Base-by-base conservation (phyloP, 371 early-diverging fungal species). In the Syncephalastrum racemosum region DNA sequence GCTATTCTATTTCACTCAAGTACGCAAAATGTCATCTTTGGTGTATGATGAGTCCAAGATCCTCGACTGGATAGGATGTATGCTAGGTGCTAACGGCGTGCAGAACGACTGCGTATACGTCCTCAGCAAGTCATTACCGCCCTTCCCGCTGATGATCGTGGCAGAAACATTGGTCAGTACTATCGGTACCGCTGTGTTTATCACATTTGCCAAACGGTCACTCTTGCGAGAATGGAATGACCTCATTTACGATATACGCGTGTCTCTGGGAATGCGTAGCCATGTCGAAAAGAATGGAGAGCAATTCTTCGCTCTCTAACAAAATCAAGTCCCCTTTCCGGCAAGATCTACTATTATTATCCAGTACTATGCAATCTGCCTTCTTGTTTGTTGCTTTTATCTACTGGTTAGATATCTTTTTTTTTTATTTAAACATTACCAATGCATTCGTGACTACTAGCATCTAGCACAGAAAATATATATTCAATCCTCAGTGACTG, bases 151-250 rank as follows among this genome's bases (percentile, higher is more conserved):
- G 15, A 83, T 86, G 71, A 64, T 86, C 25, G 71, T 80, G 3
- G 80, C 86, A n/a, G 84, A 86, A 45, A 50, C 71, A 4, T 52
- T 82, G n/a, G 80, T 83, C 6, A 79, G 85, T 18, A 25, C 71
- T 2, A 74, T 83, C 59, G 89, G 89, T 20, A 44, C 80, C 1
- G 75, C 78, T 69, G 43, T 82, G n/a, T 73, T 68, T 58, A 49
- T 86, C 50, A 81, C 83, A 58, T 88, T 88, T 65, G 84, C 66
- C 50, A 84, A 82, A 65, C 62, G 72, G 18, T 80, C 79, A 13
- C 54, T 81, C 50, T 71, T 77, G 71, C 60, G 67, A 20, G 82
- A 84, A 62, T 84, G 82, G 85, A 76, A 74, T 15, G 80, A 82
- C 47, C 67, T 64, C 62, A 73, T 78, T 20, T 72, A 73, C 31